A percentile compares a stretch with the other conserved stretches of the same genome.
These are phyloP conservation scores for Neckera pumila DNA, from an alignment of 225 moss, liverwort and hornwort species.

Conservation along the genomic window DNA sequence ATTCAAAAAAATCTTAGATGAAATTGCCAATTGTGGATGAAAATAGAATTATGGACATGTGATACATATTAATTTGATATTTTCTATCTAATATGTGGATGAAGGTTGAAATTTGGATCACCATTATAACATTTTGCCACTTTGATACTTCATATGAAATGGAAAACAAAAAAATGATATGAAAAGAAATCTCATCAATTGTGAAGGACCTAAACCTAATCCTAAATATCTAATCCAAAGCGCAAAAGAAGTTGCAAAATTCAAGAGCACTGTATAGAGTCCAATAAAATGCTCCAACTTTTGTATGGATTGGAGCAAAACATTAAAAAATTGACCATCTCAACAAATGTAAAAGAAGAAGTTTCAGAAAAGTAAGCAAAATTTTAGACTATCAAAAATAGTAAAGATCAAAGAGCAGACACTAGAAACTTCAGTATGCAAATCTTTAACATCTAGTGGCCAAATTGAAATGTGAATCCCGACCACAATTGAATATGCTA, in stretches of 20 bases:
- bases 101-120: no score
- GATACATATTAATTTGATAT: no score
- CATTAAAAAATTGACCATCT: background rate
- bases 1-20: no score
- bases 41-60: no score
- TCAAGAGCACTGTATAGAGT: background rate
- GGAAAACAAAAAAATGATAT: no score
- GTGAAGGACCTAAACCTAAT: background rate
- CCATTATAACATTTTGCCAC: no score
- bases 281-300: background rate
- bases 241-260: background rate
- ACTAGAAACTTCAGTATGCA: background rate
- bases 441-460: background rate
- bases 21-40: no score
- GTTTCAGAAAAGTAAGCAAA: no score
- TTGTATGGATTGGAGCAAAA: background rate
- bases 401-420: accelerated
- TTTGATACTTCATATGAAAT: no score
- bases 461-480: background rate
- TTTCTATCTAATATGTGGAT: no score
- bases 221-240: background rate
- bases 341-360: background rate
- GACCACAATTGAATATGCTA: accelerated
- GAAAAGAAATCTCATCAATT: background rate
- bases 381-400: no score